Evolutionary conservation across 192 early-diverging fungal species (phyloP).

Genomic region (Dissophora globulifera): DNA sequence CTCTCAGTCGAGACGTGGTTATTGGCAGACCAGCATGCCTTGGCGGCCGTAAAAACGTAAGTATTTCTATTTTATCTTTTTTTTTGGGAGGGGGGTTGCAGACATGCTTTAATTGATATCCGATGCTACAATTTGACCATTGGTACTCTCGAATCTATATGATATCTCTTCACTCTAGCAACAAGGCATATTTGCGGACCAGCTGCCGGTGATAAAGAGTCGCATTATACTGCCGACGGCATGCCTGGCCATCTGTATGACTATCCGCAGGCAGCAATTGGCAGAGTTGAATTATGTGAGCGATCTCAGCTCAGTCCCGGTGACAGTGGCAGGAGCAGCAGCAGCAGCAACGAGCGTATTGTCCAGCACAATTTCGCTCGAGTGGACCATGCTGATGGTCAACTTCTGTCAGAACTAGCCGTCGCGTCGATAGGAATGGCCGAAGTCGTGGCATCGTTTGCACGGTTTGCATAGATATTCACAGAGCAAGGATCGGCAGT

Average conservation of each 20-base stretch:
- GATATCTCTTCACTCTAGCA: no score
- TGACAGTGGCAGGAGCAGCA: not conserved
- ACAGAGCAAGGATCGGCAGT: constrained; percentile 1
- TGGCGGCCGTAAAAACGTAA: constrained; percentile 55
- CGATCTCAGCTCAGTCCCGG: constrained; percentile 1
- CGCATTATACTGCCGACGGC: constrained; percentile 81
- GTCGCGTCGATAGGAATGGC: constrained; percentile 21
- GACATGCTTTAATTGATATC: no score
- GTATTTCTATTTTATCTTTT: no score
- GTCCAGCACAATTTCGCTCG: constrained; percentile 20
- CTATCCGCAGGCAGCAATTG: constrained; percentile 57
- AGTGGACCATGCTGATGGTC: constrained; percentile 18
- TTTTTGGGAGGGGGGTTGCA: no score
- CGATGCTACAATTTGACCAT: constrained; percentile 6
- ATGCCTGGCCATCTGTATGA: constrained; percentile 73
- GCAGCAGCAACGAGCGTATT: constrained; percentile 40
- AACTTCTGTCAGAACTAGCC: constrained; percentile 25
- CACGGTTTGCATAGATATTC: constrained; percentile 16
- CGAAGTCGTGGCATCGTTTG: constrained; percentile 24
- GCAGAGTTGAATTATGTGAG: constrained; percentile 4
- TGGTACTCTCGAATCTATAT: no score
- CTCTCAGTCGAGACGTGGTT: constrained; percentile 87
- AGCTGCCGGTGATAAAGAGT: constrained; percentile 77
- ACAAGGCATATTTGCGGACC: constrained; percentile 69
- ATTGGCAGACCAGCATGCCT: constrained; percentile 62